These are phyloP conservation scores for Theileria equi DNA, from an alignment of 169 alveolate genomes.

Conservation along the genomic window DNA sequence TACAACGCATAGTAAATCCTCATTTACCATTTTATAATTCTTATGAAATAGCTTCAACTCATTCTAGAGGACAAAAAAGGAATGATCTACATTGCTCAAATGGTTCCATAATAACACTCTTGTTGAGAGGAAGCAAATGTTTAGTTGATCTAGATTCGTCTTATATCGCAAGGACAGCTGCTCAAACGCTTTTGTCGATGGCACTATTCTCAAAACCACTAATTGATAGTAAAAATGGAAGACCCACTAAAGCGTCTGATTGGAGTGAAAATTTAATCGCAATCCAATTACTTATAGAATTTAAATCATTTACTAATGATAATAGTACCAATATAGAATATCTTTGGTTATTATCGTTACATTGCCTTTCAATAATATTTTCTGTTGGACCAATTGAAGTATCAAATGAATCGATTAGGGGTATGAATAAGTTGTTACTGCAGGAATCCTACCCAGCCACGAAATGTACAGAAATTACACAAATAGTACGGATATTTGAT, in stretches of 20 bases:
- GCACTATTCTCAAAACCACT: constrained; percentile 13
- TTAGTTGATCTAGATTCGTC: not conserved
- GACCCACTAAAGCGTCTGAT: not conserved
- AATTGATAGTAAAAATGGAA: not conserved
- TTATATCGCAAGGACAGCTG: constrained; percentile 1
- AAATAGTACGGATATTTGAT: constrained; percentile 51
- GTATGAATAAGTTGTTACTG: constrained; percentile 39
- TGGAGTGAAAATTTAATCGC: constrained; percentile 35
- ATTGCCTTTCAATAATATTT: constrained; percentile 46
- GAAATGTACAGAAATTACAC: constrained; percentile 20
- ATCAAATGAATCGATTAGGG: constrained; percentile 54
- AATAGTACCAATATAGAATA: constrained; percentile 5
- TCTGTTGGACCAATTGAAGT: constrained; percentile 46
- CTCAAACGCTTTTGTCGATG: constrained; percentile 46
- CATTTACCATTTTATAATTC: constrained; percentile 25
- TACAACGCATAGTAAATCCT: constrained; percentile 41
- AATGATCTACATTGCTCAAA: constrained; percentile 5
- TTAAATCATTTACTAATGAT: constrained; percentile 23
- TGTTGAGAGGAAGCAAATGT: constrained; percentile 18
- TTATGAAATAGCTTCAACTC: not conserved
- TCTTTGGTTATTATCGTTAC: constrained; percentile 49
- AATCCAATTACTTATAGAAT: constrained; percentile 41
- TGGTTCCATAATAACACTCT: constrained; percentile 16
- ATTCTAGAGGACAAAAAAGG: not conserved
- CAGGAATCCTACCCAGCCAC: constrained; percentile 40